Conservation (phyloP, 805 yeast genomes). For the Suhomyces pyralidae region DNA sequence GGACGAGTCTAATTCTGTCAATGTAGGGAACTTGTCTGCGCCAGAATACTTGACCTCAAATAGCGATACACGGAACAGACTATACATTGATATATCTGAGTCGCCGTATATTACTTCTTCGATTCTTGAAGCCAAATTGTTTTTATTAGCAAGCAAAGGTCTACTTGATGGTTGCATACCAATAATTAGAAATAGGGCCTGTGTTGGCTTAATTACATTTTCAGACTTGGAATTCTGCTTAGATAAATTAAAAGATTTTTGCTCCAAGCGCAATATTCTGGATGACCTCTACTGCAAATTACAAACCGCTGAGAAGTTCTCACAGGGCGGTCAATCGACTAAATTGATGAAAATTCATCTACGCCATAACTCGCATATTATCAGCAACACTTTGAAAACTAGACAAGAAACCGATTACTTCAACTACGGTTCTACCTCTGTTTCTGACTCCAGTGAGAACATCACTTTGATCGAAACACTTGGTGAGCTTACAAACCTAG, state of each 20-base stretch:
- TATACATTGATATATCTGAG: slow-evolving; percentile 35
- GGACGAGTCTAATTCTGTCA: slow-evolving; percentile 4
- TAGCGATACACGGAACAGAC: slow-evolving; percentile 7
- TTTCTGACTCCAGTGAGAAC: slow-evolving; percentile 5
- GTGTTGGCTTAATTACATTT: slow-evolving; percentile 47
- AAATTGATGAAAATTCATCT: background rate
- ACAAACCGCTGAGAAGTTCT: background rate
- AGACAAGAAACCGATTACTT: slow-evolving; percentile 20
- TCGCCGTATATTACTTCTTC: slow-evolving; percentile 33
- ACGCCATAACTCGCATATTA: slow-evolving; percentile 1
- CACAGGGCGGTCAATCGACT: background rate
- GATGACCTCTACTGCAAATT: slow-evolving; percentile 32
- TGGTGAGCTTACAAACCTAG: slow-evolving; percentile 36
- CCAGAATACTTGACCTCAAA: background rate
- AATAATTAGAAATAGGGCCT: slow-evolving; percentile 31
- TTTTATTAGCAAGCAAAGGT: slow-evolving; percentile 36
- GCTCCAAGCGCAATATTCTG: slow-evolving; percentile 18
- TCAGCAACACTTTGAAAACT: background rate
- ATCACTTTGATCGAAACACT: slow-evolving; percentile 13
- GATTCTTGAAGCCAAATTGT: slow-evolving; percentile 32
- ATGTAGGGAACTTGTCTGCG: background rate
- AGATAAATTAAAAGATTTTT: slow-evolving; percentile 39
- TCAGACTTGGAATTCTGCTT: slow-evolving; percentile 52
- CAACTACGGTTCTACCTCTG: slow-evolving; percentile 17
- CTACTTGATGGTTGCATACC: slow-evolving; percentile 55